These are phyloP conservation scores for Aspergillus tamarii DNA, from an alignment of 2,329 filamentous ascomycete species.

Conservation along the genomic window DNA sequence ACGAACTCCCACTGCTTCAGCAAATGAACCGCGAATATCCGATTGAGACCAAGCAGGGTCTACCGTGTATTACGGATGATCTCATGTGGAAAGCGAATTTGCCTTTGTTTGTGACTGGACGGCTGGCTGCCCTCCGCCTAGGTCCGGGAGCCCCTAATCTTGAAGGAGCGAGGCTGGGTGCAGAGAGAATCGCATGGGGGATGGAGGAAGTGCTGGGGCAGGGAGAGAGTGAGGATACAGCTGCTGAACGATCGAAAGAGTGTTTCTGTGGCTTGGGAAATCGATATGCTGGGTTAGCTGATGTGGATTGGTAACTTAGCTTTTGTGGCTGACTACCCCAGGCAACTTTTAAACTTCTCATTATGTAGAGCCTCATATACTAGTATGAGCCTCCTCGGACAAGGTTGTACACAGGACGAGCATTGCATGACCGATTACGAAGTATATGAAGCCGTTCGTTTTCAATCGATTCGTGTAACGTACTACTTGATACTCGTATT, in stretches of 20 bases:
- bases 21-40: conserved; percentile 63
- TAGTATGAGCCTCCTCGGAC: background rate
- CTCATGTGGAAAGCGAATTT: conserved; percentile 75
- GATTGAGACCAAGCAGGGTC: conserved; percentile 64
- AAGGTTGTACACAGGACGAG: background rate
- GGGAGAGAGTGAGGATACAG: conserved; percentile 19
- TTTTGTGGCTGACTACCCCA: conserved; percentile 3
- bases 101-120: conserved; percentile 72
- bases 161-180: conserved; percentile 71
- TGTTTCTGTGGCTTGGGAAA: conserved; percentile 47
- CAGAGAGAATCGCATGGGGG: conserved; percentile 73
- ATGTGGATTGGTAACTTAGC: conserved; percentile 17
- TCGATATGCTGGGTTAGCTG: conserved; percentile 38
- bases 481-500: background rate
- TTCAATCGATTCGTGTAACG: background rate
- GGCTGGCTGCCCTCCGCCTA: conserved; percentile 67
- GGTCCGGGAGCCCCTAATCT: conserved; percentile 75
- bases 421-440: background rate
- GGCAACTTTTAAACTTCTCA: background rate
- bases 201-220: conserved; percentile 61
- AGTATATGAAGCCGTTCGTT: background rate
- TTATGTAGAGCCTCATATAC: background rate
- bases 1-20: conserved; percentile 62
- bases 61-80: conserved; percentile 76
- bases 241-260: conserved; percentile 32